phyloP scores from a whole-genome alignment of 2,329 filamentous ascomycete species.

The Penicillium sp. region DNA sequence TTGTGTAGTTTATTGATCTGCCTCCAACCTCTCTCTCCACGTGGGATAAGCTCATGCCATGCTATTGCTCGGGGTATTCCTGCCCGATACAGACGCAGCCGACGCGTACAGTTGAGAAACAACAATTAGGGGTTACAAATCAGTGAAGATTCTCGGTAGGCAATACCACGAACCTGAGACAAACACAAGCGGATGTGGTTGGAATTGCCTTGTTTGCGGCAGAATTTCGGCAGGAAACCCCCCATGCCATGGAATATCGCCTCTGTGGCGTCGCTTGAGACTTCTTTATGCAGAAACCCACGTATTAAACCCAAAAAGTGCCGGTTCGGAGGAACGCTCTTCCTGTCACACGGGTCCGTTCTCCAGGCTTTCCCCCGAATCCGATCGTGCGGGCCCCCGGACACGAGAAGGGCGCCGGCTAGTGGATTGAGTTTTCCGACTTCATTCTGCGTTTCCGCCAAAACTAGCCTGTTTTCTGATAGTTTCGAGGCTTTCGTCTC shows the following conservation, averaged over 20 bases:
- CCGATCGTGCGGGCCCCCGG: not conserved
- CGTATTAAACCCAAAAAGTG: not conserved
- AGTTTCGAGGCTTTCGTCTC: not conserved
- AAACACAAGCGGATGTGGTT: not conserved
- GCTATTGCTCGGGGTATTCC: not conserved
- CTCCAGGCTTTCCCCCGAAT: not conserved
- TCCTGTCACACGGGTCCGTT: not conserved
- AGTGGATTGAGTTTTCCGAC: slow-evolving; percentile 4
- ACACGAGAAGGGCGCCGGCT: not conserved
- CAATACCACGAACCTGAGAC: not conserved
- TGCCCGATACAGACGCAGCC: not conserved
- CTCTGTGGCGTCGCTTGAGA: not conserved
- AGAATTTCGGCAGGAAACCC: not conserved
- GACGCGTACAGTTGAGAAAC: not conserved
- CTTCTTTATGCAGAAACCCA: not conserved
- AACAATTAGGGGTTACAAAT: not conserved
- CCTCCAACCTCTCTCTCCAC: not conserved
- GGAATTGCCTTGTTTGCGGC: slow-evolving; percentile 3
- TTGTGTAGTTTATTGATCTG: not conserved
- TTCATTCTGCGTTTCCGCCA: not conserved
- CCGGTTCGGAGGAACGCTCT: not conserved
- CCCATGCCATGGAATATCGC: not conserved
- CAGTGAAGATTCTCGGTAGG: not conserved
- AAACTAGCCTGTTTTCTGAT: not conserved
- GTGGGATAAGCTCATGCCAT: not conserved